phyloP scores from a whole-genome alignment of 176 grass and related monocot species.

The Zoysia japonica region DNA sequence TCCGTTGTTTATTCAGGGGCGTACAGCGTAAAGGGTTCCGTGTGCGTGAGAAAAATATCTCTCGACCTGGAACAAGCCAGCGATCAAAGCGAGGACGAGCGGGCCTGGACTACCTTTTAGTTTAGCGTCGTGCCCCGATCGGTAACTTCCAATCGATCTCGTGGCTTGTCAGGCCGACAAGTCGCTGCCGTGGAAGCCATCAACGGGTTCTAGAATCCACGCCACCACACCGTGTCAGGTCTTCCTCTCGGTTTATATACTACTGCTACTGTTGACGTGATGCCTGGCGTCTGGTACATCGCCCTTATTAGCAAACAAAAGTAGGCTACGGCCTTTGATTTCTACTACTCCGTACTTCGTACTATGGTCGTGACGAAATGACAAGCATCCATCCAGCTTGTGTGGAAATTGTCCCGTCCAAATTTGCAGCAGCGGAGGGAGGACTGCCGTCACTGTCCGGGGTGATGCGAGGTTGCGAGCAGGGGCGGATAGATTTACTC shows the following conservation, averaged over 20 bases:
- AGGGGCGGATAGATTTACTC: too few relatives aligned
- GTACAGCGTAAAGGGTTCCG: not conserved
- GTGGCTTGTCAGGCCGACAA: not conserved
- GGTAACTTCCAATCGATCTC: constrained; percentile 11
- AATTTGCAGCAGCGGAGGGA: not conserved
- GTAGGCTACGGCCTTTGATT: not conserved
- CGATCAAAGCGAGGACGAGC: not conserved
- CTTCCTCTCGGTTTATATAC: not conserved
- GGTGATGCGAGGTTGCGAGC: too few relatives aligned
- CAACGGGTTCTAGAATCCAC: constrained; percentile 29
- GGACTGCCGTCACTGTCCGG: constrained; percentile 2
- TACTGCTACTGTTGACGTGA: not conserved
- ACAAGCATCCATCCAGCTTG: not conserved
- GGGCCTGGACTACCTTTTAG: not conserved
- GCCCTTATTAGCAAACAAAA: not conserved
- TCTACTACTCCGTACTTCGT: not conserved
- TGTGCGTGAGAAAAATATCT: constrained; percentile 33
- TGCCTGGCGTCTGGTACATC: not conserved
- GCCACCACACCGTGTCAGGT: not conserved
- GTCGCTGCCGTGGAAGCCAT: not conserved
- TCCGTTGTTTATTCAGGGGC: not conserved
- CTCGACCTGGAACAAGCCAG: constrained; percentile 13
- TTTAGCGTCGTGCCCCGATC: constrained; percentile 10
- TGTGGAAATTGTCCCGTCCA: constrained; percentile 4
- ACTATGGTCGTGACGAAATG: too few relatives aligned